Conservation (phyloP, 257 asterid species). For the Solanum rostratum region DNA sequence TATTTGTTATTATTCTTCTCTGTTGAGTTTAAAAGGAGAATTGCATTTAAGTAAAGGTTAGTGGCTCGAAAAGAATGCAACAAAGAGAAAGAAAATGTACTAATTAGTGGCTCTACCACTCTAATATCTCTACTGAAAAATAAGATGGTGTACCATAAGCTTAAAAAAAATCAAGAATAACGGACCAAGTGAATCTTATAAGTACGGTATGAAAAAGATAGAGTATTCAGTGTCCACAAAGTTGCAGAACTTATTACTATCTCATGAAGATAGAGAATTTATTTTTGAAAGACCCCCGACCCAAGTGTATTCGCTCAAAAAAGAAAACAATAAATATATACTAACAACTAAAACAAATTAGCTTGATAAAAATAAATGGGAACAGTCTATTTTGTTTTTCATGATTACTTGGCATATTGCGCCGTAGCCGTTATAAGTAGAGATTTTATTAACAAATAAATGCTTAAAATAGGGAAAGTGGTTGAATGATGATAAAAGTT, state of each 20-base stretch:
- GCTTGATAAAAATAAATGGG: neutral
- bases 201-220: no score
- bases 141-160: neutral
- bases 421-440: neutral
- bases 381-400: neutral
- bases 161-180: no score
- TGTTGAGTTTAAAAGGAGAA: neutral
- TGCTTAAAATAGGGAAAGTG: neutral
- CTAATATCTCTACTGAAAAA: neutral
- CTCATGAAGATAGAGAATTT: no score
- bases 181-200: no score
- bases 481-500: neutral
- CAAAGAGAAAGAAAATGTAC: neutral
- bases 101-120: neutral
- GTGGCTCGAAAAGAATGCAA: neutral
- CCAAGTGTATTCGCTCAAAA: no score
- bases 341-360: no score
- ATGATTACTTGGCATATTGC: neutral
- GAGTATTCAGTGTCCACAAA: no score
- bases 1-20: neutral
- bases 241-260: no score
- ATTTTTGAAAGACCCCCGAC: no score
- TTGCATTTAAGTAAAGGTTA: neutral
- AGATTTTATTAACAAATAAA: neutral
- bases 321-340: no score